These are phyloP conservation scores for Hypseocharis bilobata DNA, from an alignment of 441 rosid species.

Conservation along the genomic window DNA sequence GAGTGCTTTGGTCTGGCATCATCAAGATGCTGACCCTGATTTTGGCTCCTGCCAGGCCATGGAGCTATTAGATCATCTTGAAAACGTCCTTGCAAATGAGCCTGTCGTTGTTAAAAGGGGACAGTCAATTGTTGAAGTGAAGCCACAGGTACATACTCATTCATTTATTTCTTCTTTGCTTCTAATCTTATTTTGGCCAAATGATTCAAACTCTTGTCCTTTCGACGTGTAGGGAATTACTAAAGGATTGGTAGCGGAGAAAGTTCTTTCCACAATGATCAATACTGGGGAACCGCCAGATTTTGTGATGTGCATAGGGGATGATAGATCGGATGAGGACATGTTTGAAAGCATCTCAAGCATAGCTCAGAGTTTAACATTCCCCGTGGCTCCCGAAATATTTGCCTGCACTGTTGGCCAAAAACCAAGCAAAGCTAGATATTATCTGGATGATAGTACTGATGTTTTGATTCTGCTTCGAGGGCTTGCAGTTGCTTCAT, in stretches of 20 bases:
- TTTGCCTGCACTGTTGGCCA: constrained; percentile 28
- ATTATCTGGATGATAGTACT: constrained; percentile 24
- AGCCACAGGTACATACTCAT: constrained; percentile 37
- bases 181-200: neutral
- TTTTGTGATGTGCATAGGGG: constrained; percentile 31
- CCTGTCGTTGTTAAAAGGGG: constrained; percentile 50
- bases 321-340: constrained; percentile 32
- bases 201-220: no score
- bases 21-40: constrained; percentile 44
- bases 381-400: constrained; percentile 18
- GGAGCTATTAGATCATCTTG: constrained; percentile 48
- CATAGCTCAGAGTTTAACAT: neutral
- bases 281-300: constrained; percentile 17
- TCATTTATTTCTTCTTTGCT: neutral
- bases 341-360: constrained; percentile 25
- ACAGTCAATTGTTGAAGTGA: constrained; percentile 44
- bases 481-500: constrained; percentile 27
- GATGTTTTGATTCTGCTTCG: constrained; percentile 32
- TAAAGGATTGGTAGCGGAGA: constrained; percentile 26
- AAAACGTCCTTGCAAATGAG: constrained; percentile 46
- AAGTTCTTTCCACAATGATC: constrained; percentile 19
- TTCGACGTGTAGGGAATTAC: constrained; percentile 21
- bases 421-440: constrained; percentile 31
- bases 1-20: constrained; percentile 56
- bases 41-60: constrained; percentile 54